phyloP scores from a whole-genome alignment of 2,329 filamentous ascomycete genomes.

The Alternaria novae-zelandiae region DNA sequence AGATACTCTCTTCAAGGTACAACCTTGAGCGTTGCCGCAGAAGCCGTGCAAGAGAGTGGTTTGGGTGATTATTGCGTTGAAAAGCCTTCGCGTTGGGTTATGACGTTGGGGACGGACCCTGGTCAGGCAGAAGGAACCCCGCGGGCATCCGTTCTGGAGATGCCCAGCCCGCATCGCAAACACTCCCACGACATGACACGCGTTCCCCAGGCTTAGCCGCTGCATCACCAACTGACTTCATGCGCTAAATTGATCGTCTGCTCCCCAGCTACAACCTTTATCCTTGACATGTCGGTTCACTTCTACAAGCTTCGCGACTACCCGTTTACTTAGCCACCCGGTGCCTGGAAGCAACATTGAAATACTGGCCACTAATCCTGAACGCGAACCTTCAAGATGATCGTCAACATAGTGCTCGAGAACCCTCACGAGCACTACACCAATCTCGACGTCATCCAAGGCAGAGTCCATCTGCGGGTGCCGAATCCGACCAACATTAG shows the following conservation, averaged over 20 bases:
- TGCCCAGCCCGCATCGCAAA: slow-evolving; percentile 25
- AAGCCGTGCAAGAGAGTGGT: not conserved
- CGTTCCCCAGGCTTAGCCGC: slow-evolving; percentile 40
- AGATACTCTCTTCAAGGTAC: not conserved
- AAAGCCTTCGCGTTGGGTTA: not conserved
- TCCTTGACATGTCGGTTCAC: slow-evolving; percentile 30
- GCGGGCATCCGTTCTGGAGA: slow-evolving; percentile 25
- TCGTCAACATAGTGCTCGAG: slow-evolving; percentile 70
- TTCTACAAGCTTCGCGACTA: slow-evolving; percentile 22
- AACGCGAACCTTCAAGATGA: slow-evolving; percentile 26
- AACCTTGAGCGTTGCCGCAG: not conserved
- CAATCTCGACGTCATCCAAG: slow-evolving; percentile 76
- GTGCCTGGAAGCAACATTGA: slow-evolving; percentile 1
- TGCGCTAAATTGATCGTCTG: slow-evolving; percentile 15
- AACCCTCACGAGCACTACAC: slow-evolving; percentile 74
- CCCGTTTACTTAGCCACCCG: slow-evolving; percentile 18
- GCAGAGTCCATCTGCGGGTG: slow-evolving; percentile 57
- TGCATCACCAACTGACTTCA: slow-evolving; percentile 9
- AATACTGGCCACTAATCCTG: not conserved
- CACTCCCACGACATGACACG: slow-evolving; percentile 35
- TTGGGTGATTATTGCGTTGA: not conserved
- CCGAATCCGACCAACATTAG: slow-evolving; percentile 54
- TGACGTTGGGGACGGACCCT: slow-evolving; percentile 26
- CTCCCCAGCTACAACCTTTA: slow-evolving; percentile 16
- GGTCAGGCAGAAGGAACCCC: slow-evolving; percentile 10